Conservation (phyloP, 805 yeast species). For the Candida tammaniensis region DNA sequence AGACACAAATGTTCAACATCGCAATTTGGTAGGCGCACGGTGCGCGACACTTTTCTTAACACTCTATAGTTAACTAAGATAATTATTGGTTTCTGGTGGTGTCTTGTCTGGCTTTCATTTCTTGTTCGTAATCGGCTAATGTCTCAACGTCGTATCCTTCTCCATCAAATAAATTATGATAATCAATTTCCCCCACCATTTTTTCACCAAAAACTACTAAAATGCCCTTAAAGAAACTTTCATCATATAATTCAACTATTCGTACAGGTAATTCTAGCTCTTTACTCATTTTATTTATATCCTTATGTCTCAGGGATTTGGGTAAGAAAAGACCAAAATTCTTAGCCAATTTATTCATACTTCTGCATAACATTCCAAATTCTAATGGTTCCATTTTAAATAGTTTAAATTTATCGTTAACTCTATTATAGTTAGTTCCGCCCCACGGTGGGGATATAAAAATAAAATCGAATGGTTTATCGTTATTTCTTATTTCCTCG, state of each 20-base stretch:
- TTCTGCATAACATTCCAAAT: constrained; percentile 42
- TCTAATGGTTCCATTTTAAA: constrained; percentile 45
- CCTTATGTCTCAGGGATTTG: constrained; percentile 52
- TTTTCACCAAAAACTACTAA: constrained; percentile 56
- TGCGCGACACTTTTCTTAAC: too few species aligned
- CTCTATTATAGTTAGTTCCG: constrained; percentile 57
- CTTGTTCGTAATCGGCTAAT: constrained; percentile 5
- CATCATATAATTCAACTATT: constrained; percentile 39
- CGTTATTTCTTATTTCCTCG: constrained; percentile 14
- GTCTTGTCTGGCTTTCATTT: background rate
- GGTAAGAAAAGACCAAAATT: constrained; percentile 66
- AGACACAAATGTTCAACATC: constrained; percentile 9
- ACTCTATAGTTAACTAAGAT: too few species aligned
- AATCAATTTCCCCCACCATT: constrained; percentile 9
- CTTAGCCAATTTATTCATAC: constrained; percentile 37
- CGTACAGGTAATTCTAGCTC: constrained; percentile 43
- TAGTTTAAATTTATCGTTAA: constrained; percentile 44
- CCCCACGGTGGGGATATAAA: constrained; percentile 93
- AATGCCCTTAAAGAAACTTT: constrained; percentile 51
- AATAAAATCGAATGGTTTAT: constrained; percentile 45
- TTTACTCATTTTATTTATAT: constrained; percentile 46
- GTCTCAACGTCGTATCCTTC: constrained; percentile 3
- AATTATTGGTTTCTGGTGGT: background rate
- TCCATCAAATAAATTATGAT: constrained; percentile 3
- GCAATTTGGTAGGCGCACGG: constrained; percentile 5